Evolutionary conservation across 2,329 filamentous ascomycete genomes (phyloP), one percentile per base, ranked within the genome.

Genomic region (Verruconis gallopava): DNA sequence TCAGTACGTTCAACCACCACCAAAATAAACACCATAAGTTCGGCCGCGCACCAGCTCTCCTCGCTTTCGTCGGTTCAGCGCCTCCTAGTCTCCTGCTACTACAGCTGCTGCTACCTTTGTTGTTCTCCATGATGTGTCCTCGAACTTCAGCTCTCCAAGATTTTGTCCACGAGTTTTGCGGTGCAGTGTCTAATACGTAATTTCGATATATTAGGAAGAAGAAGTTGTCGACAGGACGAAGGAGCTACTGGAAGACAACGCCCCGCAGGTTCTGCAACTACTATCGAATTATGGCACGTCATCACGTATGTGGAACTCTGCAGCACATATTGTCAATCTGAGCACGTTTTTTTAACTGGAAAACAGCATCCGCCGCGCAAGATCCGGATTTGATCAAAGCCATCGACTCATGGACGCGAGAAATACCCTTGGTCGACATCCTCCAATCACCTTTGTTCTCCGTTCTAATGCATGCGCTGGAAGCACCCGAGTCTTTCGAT

Each of bases 331-430:
- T 52, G 42, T 57, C 52, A 46, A 53, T 46, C 30, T 21, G 11
- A 5, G 9, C 5, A 13, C 6, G 9, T n/a, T n/a, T n/a, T n/a
- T n/a, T n/a, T n/a, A n/a, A n/a, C n/a, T n/a, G n/a, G n/a, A n/a
- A n/a, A n/a, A n/a, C 53, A 86, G 85, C 73, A 39, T 67, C 76
- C 37, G 86, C 89, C 18, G 75, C 85, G 5, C 81, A 79, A 48
- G 94, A 95, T 55, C 88, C 89, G 2, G 82, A 88, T 54, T 72
- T 98, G 37, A 78, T 96, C 59, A 85, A 95, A 54, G 96, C 91
- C 59, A 86, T 96, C 52, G 93, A 86, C 21, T 95, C 91, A 3
- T 98, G 91, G 91, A 73, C 96, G 50, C 77, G 86, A 51, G 91
- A 98, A 63, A 85, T 98, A 4, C 85, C 89, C 1, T 75, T 93